These are phyloP conservation scores for Trebouxia gelatinosa DNA, from an alignment of 163 green algal genomes.

Conservation along the genomic window DNA sequence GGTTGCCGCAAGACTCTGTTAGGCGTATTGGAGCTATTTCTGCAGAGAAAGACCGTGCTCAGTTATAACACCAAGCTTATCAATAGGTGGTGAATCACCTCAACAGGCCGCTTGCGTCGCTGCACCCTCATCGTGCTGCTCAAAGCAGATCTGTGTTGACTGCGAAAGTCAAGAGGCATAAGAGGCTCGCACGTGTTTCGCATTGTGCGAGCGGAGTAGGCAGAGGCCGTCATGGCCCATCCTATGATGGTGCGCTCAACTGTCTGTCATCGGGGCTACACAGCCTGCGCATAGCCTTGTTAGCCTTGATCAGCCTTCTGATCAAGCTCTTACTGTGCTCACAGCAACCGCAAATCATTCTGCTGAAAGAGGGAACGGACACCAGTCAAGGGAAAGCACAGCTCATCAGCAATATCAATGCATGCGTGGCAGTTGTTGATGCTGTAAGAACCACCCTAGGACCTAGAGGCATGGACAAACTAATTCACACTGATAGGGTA, in stretches of 20 bases:
- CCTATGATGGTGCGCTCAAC: constrained; percentile 8
- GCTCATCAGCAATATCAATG: constrained; percentile 98
- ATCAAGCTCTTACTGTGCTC: neutral
- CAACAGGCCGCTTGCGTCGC: too few relatives aligned
- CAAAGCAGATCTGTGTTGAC: too few relatives aligned
- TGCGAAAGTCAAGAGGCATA: too few relatives aligned
- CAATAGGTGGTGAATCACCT: too few relatives aligned
- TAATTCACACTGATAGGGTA: constrained; percentile 87
- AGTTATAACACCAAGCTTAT: too few relatives aligned
- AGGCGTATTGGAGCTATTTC: too few relatives aligned
- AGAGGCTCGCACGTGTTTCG: too few relatives aligned
- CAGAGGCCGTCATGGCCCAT: constrained; percentile 17
- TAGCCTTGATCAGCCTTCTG: neutral
- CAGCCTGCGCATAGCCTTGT: too few relatives aligned
- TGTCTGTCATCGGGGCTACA: neutral
- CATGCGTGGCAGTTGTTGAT: constrained; percentile 94
- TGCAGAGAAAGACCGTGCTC: too few relatives aligned
- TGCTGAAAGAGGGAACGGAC: constrained; percentile 98
- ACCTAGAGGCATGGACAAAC: constrained; percentile 98
- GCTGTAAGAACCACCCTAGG: constrained; percentile 93
- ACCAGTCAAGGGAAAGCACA: constrained; percentile 95
- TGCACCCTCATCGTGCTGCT: too few relatives aligned
- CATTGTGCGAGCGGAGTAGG: too few relatives aligned
- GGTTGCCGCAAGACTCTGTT: too few relatives aligned
- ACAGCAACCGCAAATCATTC: constrained; percentile 95